Conservation (phyloP, 352 stramenopile genomes). For the Phytophthora cactorum region DNA sequence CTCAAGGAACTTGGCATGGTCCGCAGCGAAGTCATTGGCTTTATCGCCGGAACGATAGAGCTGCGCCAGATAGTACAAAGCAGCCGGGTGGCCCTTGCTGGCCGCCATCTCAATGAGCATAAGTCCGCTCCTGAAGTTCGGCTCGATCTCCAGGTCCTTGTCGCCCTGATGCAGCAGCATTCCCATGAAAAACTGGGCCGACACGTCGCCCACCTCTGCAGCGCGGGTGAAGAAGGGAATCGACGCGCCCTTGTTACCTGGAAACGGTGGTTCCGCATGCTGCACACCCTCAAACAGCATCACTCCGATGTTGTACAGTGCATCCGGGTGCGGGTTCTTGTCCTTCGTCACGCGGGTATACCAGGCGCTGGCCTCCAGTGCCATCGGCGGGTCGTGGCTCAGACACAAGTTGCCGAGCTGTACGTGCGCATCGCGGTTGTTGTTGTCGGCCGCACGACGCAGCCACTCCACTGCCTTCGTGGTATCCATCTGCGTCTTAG, state of each 20-base stretch:
- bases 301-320: slow-evolving; percentile 85
- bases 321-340: slow-evolving; percentile 72
- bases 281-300: slow-evolving; percentile 80
- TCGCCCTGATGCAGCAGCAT: slow-evolving; percentile 81
- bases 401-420: slow-evolving; percentile 84
- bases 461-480: slow-evolving; percentile 85
- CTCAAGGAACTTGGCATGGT: slow-evolving; percentile 65
- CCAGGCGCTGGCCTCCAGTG: slow-evolving; percentile 72
- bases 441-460: slow-evolving; percentile 77
- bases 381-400: slow-evolving; percentile 78
- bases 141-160: slow-evolving; percentile 67
- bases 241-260: slow-evolving; percentile 56
- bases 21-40: slow-evolving; percentile 43
- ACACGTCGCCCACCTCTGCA: slow-evolving; percentile 75
- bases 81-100: slow-evolving; percentile 69
- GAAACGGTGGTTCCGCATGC: slow-evolving; percentile 72
- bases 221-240: slow-evolving; percentile 84
- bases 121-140: slow-evolving; percentile 64
- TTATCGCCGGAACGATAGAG: slow-evolving; percentile 87
- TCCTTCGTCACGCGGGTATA: slow-evolving; percentile 69
- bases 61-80: slow-evolving; percentile 86
- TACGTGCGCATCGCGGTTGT: slow-evolving; percentile 79
- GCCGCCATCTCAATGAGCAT: slow-evolving; percentile 85
- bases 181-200: slow-evolving; percentile 89
- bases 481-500: slow-evolving; percentile 48